A percentile compares a stretch with the other conserved stretches of the same genome.
phyloP scores from a whole-genome alignment of 768 basidiomycete species.

The Lepiota venenata region DNA sequence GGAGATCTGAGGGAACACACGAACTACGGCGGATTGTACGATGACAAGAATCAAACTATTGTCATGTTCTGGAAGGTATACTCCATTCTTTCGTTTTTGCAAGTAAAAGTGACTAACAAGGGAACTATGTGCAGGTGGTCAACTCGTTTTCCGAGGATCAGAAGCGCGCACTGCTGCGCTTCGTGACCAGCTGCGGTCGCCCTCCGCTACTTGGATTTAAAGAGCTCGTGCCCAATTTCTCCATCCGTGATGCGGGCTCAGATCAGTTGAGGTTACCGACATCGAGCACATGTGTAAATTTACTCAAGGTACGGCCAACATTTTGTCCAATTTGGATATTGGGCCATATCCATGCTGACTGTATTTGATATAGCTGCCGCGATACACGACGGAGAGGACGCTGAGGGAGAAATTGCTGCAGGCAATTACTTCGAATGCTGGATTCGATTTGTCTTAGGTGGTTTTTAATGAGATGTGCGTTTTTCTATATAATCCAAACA shows the following conservation, averaged over 20 bases:
- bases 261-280: too few species aligned
- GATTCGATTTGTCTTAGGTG: constrained; percentile 84
- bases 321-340: neutral
- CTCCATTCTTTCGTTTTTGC: neutral
- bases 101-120: neutral
- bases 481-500: too few species aligned
- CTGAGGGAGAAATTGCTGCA: constrained; percentile 78
- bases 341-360: neutral
- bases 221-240: constrained; percentile 84
- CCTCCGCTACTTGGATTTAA: constrained; percentile 88
- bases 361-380: constrained; percentile 51
- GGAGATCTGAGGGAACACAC: constrained; percentile 78
- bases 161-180: constrained; percentile 72
- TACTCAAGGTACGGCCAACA: constrained; percentile 64
- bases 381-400: constrained; percentile 58
- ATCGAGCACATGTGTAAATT: constrained; percentile 74
- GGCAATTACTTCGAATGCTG: constrained; percentile 84
- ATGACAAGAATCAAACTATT: constrained; percentile 69
- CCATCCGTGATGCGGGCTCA: constrained; percentile 75
- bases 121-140: constrained; percentile 51
- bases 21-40: constrained; percentile 78
- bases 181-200: constrained; percentile 90
- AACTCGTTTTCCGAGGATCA: constrained; percentile 79
- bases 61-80: constrained; percentile 78
- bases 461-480: neutral